Conservation (phyloP, 768 basidiomycete species). For the Calvatia gigantea region DNA sequence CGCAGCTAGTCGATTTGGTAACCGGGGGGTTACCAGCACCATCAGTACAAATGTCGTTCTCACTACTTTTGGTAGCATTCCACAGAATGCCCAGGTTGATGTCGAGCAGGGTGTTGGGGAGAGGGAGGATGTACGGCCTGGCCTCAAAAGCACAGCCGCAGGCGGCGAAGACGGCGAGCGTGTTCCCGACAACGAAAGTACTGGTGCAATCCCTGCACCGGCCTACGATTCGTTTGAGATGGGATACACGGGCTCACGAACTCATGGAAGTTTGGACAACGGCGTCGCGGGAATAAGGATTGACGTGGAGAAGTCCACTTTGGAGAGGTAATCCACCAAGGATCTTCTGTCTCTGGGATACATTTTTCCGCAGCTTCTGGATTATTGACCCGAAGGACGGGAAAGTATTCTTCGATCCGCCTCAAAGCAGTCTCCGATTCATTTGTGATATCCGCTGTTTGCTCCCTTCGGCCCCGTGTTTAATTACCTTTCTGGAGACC, state of each 20-base stretch:
- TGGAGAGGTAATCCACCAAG: not conserved
- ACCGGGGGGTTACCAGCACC: conserved; percentile 45
- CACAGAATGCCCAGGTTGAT: conserved; percentile 45
- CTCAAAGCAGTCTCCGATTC: not conserved
- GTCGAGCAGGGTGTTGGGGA: conserved; percentile 52
- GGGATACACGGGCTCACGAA: conserved; percentile 31
- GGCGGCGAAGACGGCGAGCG: conserved; percentile 52
- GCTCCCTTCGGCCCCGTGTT: not conserved
- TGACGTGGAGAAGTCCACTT: conserved; percentile 58
- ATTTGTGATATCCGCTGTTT: not conserved
- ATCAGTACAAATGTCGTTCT: conserved; percentile 60
- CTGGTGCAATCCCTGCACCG: conserved; percentile 48
- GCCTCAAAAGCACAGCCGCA: conserved; percentile 49
- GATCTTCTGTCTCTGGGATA: not conserved
- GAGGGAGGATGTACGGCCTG: conserved; percentile 54
- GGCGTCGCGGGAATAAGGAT: conserved; percentile 48
- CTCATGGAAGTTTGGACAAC: conserved; percentile 19
- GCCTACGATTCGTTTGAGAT: conserved; percentile 51
- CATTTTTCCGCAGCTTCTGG: not conserved
- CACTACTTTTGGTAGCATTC: conserved; percentile 61
- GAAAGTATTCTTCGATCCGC: not conserved
- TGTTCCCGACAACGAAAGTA: conserved; percentile 39
- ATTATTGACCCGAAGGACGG: not conserved
- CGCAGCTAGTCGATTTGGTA: conserved; percentile 32
- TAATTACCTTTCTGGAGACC: not conserved